Evolutionary conservation across 306 rosid genomes (phyloP).

Genomic region (Benincasa hispida): DNA sequence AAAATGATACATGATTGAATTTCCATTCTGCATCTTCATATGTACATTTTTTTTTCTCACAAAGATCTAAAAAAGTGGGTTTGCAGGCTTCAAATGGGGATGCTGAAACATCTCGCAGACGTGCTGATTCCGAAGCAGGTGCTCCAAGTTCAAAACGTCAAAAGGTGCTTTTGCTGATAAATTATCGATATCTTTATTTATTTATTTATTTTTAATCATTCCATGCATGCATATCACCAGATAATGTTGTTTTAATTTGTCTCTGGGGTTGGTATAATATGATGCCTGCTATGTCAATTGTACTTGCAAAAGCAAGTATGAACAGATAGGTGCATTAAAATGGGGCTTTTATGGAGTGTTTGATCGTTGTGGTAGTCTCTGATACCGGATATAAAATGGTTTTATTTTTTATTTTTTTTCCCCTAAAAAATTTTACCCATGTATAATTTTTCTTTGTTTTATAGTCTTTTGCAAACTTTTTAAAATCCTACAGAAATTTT

Average conservation of each 20-base stretch:
- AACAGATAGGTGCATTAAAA: background rate
- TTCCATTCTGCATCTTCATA: background rate
- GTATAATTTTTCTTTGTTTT: background rate
- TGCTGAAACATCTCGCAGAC: constrained; percentile 50
- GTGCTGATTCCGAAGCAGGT: constrained; percentile 27
- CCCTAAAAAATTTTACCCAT: no score
- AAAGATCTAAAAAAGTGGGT: background rate
- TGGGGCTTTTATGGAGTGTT: background rate
- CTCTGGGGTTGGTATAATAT: background rate
- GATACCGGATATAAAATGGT: background rate
- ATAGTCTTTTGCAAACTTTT: background rate
- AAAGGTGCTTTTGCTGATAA: constrained; percentile 38
- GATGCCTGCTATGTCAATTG: no score
- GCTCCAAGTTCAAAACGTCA: constrained; percentile 71
- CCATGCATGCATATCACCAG: background rate
- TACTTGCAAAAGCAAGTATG: background rate
- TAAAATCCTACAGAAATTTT: no score
- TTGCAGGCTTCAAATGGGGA: constrained; percentile 20
- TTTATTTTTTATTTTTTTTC: background rate
- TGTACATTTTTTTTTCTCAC: background rate
- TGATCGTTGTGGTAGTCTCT: background rate
- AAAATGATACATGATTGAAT: background rate
- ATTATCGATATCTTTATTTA: background rate
- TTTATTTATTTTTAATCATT: background rate
- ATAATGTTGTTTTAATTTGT: background rate